Evolutionary conservation across 768 basidiomycete genomes (phyloP).

Genomic region (Leccinum disarticulatum): DNA sequence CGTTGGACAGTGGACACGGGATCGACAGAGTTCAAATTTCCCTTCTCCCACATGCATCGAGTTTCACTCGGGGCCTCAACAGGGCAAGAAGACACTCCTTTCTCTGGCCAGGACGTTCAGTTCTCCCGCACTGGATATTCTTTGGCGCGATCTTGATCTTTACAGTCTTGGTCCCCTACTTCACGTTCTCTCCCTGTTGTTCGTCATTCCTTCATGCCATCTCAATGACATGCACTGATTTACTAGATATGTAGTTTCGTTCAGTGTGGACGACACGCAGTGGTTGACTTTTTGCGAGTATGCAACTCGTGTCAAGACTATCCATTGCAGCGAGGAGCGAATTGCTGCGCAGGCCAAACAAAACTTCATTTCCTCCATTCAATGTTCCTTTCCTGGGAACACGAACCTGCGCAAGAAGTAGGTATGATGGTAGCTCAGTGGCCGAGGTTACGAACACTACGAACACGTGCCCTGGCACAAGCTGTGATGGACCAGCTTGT

Average conservation of each 20-base stretch:
- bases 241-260: not conserved
- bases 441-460: constrained; percentile 12
- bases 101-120: constrained; percentile 18
- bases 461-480: constrained; percentile 12
- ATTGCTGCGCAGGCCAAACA: not conserved
- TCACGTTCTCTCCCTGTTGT: constrained; percentile 3
- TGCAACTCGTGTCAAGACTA: constrained; percentile 21
- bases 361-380: constrained; percentile 11
- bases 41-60: constrained; percentile 39
- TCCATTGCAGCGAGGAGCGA: constrained; percentile 5
- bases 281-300: constrained; percentile 25
- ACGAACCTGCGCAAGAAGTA: constrained; percentile 9
- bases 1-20: not conserved
- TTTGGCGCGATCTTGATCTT: constrained; percentile 18
- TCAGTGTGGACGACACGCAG: constrained; percentile 7
- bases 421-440: constrained; percentile 19
- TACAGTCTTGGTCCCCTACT: constrained; percentile 13
- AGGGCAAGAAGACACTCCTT: constrained; percentile 5
- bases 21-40: not conserved
- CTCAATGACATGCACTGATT: not conserved
- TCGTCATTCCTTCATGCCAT: not conserved
- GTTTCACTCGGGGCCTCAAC: not conserved
- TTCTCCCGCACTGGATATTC: constrained; percentile 9
- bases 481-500: constrained; percentile 17
- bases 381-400: constrained; percentile 10